Percentiles rank a stretch among this genome's conserved stretches.
Evolutionary conservation across 225 moss, liverwort and hornwort genomes (phyloP).

Genomic region (Straminergon stramineum): DNA sequence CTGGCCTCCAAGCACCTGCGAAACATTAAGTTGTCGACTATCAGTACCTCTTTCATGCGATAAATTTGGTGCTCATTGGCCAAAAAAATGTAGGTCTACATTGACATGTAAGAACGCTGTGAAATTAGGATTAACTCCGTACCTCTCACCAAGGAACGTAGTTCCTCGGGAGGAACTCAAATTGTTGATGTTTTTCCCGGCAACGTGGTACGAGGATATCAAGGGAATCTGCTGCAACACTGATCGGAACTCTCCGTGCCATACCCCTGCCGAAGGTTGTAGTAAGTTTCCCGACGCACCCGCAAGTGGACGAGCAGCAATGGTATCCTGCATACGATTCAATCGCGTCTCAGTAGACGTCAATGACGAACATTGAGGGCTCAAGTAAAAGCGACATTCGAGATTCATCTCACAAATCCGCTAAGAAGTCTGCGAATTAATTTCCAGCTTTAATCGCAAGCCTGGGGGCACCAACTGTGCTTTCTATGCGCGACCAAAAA

Average conservation of each 20-base stretch:
- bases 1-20: conserved; percentile 10
- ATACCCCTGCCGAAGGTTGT: conserved; percentile 1
- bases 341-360: not conserved
- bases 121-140: not conserved
- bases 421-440: not conserved
- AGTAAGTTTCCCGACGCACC: conserved; percentile 7
- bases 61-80: not conserved
- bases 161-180: conserved; percentile 7
- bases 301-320: not conserved
- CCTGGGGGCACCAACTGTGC: not conserved
- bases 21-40: not conserved
- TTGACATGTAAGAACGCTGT: not conserved
- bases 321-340: conserved; percentile 15
- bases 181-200: conserved; percentile 4
- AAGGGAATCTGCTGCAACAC: conserved; percentile 14
- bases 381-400: not conserved
- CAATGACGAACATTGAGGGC: not conserved
- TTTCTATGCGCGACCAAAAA: not conserved
- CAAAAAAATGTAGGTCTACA: not conserved
- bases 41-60: not conserved
- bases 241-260: conserved; percentile 10
- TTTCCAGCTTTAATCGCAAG: not conserved
- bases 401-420: not conserved
- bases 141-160: conserved; percentile 26
- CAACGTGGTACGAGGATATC: conserved; percentile 12